Conservation (phyloP, 352 stramenopile genomes). For the Phytophthora lateralis region DNA sequence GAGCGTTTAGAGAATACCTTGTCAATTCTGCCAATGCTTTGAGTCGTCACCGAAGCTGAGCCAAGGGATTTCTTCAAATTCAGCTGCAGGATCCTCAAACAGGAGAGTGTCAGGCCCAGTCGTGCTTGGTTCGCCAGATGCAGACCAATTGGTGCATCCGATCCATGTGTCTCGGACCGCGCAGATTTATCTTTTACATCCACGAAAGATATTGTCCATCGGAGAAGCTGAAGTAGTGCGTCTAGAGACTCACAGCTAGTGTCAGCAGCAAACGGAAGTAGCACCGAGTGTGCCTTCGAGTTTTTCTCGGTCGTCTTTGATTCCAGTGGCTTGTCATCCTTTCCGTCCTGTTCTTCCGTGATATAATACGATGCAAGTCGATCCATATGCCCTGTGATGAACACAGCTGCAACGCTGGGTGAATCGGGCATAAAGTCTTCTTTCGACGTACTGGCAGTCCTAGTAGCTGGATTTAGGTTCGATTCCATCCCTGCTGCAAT, state of each 20-base stretch:
- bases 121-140: conserved; percentile 12
- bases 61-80: conserved; percentile 42
- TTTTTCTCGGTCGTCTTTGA: background rate
- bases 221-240: conserved; percentile 40
- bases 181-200: conserved; percentile 9
- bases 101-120: conserved; percentile 42
- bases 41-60: background rate
- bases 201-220: conserved; percentile 2
- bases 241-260: conserved; percentile 34
- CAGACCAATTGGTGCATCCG: conserved; percentile 1
- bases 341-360: conserved; percentile 5
- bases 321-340: background rate
- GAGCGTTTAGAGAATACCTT: background rate
- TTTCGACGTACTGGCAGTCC: background rate
- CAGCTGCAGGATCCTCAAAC: conserved; percentile 48
- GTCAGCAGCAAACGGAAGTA: conserved; percentile 51
- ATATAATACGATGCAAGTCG: conserved; percentile 43
- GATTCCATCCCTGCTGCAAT: background rate
- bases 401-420: conserved; percentile 35
- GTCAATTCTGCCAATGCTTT: background rate
- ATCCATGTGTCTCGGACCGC: background rate
- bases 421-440: conserved; percentile 60
- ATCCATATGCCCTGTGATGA: conserved; percentile 53
- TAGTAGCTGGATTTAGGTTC: conserved; percentile 1
- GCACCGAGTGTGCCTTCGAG: conserved; percentile 2